Base-by-base conservation (phyloP, 257 asterid genomes). In the Vinca minor region DNA sequence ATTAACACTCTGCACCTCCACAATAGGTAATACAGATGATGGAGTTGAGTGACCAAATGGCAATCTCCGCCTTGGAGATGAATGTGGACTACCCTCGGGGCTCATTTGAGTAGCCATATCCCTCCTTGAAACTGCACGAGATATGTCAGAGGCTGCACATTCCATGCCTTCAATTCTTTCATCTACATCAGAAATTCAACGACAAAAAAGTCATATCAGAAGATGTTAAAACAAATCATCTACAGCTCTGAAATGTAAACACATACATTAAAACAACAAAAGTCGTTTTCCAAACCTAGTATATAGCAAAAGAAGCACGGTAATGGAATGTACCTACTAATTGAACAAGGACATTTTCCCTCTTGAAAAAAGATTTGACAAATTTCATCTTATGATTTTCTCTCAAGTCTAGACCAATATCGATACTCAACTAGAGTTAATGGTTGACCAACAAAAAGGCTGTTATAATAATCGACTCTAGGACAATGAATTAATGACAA, bases 81-180 rank as follows among this genome's bases (percentile, higher is more conserved):
- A 84, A 29, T 69, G 73, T 60, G 71, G 77, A 77, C 94, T 84
- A 68, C 82, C 82, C 75, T 81, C 86, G 0, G 99, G 99, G 71
- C 97, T 93, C 96, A 93, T 93, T 76, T 87, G 97, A 56, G 99
- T 87, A 2, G 95, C 96, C 96, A 93, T 87, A 72, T 93, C 99
- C 76, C 95, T 79, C 73, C 97, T 84, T 26, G 78, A 74, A 35
- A 65, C 70, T 0, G 68, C 65, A 42, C 44, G 70, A 23, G 74
- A 69, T 28, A 69, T 50, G 41, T 48, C 64, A 38, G 63, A 17
- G 52, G 17, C 57, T 2, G 63, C 57, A 39, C 60, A 52, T 47
- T 42, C 46, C 7, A 31, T 10, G 20, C 35, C 77, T n/a, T 85
- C 77, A 25, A 66, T 75, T 64, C 74, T 85, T 67, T 71, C 84